Evolutionary conservation across 148 eudicot species (phyloP), one percentile per base, ranked within the genome.

Genomic region (Camellia sinensis): DNA sequence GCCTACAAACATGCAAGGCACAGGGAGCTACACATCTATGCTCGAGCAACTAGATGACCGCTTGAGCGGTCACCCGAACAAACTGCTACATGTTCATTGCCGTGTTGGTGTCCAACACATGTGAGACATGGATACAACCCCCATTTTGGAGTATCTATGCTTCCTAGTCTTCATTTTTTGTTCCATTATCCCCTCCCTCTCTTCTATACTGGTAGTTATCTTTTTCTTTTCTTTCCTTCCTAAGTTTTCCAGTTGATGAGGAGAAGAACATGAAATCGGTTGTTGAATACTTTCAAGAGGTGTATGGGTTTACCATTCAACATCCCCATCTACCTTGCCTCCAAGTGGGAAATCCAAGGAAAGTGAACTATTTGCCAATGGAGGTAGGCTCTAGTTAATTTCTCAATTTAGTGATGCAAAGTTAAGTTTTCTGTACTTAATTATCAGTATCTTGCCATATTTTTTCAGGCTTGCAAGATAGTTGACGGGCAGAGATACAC

Each of bases 321-420:
- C 84, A 92, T 79, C 65, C 90, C n/a, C 97, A 90, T 57, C 87
- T 91, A 41, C 97, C 97, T 80, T 92, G 97, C 82, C 92, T 92
- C 77, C 94, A 87, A 90, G 94, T 90, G 10, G 97, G 97, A 62
- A 92, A 88, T 79, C 89, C 87, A 67, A 89, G 84, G 87, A 92
- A 91, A 73, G 90, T 88, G 43, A 92, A 92, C 71, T 92, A 90
- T 88, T 82, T 92, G 82, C 97, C 97, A 1, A 90, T 92, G 94
- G 97, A 92, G 92, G 94, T 91, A 73, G 29, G 75, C 67, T 54
- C 45, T 59, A 43, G 29, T 12, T 54, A 71, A 71, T 10, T 67
- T 74, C 65, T 48, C 18, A 66, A 52, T 40, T 37, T 57, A 43
- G 46, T 78, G 5, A 65, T 5, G 29, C 63, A 5, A 15, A 67